A percentile compares a stretch with the other conserved stretches of the same genome.
Conservation (phyloP, 176 grass and related monocot genomes). For the Dendrocalamus sinicus region DNA sequence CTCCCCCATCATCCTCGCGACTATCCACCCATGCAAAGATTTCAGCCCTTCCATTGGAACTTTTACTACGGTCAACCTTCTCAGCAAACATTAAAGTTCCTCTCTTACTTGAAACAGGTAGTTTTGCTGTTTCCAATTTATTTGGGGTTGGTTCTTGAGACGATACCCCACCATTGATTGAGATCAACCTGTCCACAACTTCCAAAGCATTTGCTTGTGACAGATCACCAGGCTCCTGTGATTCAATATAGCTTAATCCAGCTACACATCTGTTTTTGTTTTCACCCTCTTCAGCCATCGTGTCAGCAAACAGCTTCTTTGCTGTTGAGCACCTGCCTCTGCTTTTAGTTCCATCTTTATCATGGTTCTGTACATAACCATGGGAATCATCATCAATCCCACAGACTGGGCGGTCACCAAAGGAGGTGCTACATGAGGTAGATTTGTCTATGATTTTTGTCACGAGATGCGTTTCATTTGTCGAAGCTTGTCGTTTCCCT, state of each 20-base stretch:
- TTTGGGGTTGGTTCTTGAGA: constrained; percentile 59
- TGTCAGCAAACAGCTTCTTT: constrained; percentile 73
- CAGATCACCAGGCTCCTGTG: constrained; percentile 73
- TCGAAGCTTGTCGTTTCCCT: constrained; percentile 28
- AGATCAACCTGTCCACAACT: constrained; percentile 77
- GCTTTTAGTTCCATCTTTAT: constrained; percentile 52
- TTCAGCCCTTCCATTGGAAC: constrained; percentile 45
- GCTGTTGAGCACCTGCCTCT: constrained; percentile 54
- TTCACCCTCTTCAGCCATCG: constrained; percentile 33
- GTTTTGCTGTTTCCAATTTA: constrained; percentile 47
- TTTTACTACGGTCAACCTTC: constrained; percentile 44
- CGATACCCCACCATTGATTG: constrained; percentile 51
- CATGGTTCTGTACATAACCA: constrained; percentile 57
- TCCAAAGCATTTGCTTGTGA: constrained; percentile 86
- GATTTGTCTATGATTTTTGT: constrained; percentile 33
- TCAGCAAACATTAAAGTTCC: constrained; percentile 66
- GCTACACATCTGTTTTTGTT: constrained; percentile 25
- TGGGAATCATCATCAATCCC: constrained; percentile 48
- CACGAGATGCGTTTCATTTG: constrained; percentile 26
- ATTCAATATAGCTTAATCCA: constrained; percentile 72
- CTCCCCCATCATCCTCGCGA: constrained; percentile 69
- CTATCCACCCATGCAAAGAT: constrained; percentile 72
- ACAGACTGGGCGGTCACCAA: constrained; percentile 21
- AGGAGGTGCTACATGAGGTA: constrained; percentile 23
- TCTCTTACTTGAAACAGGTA: constrained; percentile 52